Conservation (phyloP, 148 eudicot genomes). For the Tetragonia tetragonoides region DNA sequence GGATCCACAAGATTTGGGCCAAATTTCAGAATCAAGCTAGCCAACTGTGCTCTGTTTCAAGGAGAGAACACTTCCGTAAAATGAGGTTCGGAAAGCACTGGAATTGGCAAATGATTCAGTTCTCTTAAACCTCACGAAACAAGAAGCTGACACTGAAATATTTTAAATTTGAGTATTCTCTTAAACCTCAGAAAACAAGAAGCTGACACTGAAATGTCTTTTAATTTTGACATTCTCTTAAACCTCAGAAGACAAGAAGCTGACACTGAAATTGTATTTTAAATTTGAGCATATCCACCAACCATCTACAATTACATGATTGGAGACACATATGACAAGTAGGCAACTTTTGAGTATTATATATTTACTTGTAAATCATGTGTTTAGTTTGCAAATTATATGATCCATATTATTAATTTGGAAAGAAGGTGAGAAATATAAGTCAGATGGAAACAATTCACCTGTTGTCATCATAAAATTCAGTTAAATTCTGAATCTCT, state of each 20-base stretch:
- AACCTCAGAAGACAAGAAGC: background rate
- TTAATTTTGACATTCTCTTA: background rate
- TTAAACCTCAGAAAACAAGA: background rate
- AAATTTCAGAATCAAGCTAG: conserved; percentile 71
- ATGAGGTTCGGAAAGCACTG: background rate
- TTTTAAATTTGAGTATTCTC: background rate
- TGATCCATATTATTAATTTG: background rate
- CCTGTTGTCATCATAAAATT: conserved; percentile 97
- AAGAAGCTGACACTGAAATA: background rate
- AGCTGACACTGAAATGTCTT: background rate
- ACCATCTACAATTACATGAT: background rate
- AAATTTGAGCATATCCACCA: background rate
- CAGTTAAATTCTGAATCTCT: conserved; percentile 90
- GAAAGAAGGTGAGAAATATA: background rate
- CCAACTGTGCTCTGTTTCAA: conserved; percentile 63
- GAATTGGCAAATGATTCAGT: background rate
- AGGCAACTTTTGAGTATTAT: background rate
- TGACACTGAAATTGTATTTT: background rate
- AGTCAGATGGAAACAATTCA: background rate
- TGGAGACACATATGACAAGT: background rate
- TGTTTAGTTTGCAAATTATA: background rate
- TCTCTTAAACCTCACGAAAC: background rate
- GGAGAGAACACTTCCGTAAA: conserved; percentile 5
- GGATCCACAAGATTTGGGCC: conserved; percentile 88
- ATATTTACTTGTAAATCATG: too few relatives aligned